phyloP scores from a whole-genome alignment of 1,284 basidiomycete genomes.

The Pyrrhoderma lamaoense region DNA sequence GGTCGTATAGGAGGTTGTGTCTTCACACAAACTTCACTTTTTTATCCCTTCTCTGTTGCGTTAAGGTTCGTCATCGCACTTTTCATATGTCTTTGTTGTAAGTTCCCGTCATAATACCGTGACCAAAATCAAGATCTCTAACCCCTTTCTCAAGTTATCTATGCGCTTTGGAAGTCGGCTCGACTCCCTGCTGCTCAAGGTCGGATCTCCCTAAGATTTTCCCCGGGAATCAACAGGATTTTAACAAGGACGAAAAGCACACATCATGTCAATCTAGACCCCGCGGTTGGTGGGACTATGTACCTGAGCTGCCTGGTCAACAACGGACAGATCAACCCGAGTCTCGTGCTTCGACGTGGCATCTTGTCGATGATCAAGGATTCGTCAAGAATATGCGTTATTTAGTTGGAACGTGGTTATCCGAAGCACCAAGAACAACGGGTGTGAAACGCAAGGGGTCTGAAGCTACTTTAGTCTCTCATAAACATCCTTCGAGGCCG shows the following conservation, averaged over 20 bases:
- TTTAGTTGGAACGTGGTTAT: constrained; percentile 1
- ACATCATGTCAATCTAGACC: constrained; percentile 23
- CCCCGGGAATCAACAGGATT: constrained; percentile 24
- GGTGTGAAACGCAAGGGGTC: constrained; percentile 2
- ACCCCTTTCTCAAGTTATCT: constrained; percentile 37
- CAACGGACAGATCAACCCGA: neutral
- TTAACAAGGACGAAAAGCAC: constrained; percentile 25
- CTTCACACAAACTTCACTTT: constrained; percentile 27
- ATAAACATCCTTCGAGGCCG: constrained; percentile 3
- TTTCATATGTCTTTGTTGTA: constrained; percentile 56
- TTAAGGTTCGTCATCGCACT: constrained; percentile 46
- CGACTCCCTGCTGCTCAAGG: constrained; percentile 45
- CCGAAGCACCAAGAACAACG: neutral
- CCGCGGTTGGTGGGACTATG: constrained; percentile 53
- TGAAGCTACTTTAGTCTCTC: constrained; percentile 1
- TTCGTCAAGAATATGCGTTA: constrained; percentile 18
- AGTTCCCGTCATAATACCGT: constrained; percentile 23
- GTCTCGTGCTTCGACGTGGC: constrained; percentile 9
- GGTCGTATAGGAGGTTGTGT: no score
- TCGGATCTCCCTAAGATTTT: constrained; percentile 46
- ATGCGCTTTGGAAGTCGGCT: constrained; percentile 49
- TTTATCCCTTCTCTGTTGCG: constrained; percentile 40
- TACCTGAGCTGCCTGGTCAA: constrained; percentile 23
- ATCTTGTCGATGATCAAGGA: constrained; percentile 17
- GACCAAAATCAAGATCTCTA: no score